Conservation (phyloP, 2,329 filamentous ascomycete genomes). For the Sporothrix pallida region DNA sequence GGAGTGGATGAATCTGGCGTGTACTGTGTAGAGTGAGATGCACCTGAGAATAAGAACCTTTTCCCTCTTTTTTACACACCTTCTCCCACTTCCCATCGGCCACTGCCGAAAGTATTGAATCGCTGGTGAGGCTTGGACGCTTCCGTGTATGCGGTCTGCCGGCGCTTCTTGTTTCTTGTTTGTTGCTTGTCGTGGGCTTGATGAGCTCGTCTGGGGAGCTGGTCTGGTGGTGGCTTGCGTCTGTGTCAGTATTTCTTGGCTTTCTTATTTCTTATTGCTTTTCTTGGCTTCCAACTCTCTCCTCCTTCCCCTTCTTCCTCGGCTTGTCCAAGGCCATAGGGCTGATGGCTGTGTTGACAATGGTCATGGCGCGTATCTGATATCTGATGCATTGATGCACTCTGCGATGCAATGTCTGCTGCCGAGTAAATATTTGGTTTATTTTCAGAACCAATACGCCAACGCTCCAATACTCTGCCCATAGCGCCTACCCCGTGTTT, state of each 20-base stretch:
- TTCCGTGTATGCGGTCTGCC: constrained; percentile 2
- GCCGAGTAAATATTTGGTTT: neutral
- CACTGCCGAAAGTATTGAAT: constrained; percentile 21
- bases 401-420: constrained; percentile 4
- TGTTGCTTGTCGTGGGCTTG: neutral
- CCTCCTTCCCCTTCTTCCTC: no score
- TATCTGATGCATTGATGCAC: no score
- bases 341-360: constrained; percentile 7
- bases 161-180: no score
- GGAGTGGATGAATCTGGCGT: neutral
- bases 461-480: no score
- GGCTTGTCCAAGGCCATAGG: neutral
- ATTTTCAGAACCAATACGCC: constrained; percentile 16
- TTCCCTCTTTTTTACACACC: neutral
- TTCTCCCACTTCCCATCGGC: neutral
- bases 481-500: no score
- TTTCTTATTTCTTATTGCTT: neutral
- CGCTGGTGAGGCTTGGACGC: constrained; percentile 8
- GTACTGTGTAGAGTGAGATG: neutral
- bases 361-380: no score
- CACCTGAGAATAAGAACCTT: neutral
- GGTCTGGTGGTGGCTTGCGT: constrained; percentile 18
- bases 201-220: constrained; percentile 2
- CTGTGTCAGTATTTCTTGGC: neutral
- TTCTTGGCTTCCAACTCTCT: neutral